Conservation (phyloP, 345 rosid species). For the Rhizophora mangle region DNA sequence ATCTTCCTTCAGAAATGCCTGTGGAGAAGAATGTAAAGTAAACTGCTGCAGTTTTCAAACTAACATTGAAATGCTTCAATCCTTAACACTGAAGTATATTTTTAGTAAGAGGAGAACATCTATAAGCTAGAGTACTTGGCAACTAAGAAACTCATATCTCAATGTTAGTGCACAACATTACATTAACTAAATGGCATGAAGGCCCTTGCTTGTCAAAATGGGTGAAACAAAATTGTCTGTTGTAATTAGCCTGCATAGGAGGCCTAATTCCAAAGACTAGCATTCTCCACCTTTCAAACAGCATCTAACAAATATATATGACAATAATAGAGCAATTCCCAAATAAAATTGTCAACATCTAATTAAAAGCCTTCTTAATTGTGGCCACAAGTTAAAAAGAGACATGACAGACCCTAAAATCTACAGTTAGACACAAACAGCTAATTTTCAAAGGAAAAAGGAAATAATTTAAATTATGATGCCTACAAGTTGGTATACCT, state of each 20-base stretch:
- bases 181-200: background rate
- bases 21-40: conserved; percentile 72
- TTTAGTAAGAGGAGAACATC: conserved; percentile 15
- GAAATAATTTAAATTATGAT: conserved; percentile 7
- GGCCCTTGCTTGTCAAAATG: background rate
- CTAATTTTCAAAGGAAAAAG: background rate
- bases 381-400: background rate
- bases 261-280: background rate
- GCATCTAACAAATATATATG: background rate
- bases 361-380: background rate
- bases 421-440: conserved; percentile 1
- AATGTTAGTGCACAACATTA: background rate
- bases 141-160: background rate
- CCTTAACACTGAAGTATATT: conserved; percentile 30
- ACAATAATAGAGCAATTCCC: background rate
- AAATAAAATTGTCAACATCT: background rate
- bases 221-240: background rate
- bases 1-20: conserved; percentile 85
- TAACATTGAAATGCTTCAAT: conserved; percentile 41
- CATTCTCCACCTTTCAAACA: background rate
- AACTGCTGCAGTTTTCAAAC: conserved; percentile 62
- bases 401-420: background rate
- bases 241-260: background rate
- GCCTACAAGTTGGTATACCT: conserved; percentile 49
- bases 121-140: background rate